These are phyloP conservation scores for Lathyrus oleraceus DNA, from an alignment of 306 rosid genomes.

Conservation along the genomic window DNA sequence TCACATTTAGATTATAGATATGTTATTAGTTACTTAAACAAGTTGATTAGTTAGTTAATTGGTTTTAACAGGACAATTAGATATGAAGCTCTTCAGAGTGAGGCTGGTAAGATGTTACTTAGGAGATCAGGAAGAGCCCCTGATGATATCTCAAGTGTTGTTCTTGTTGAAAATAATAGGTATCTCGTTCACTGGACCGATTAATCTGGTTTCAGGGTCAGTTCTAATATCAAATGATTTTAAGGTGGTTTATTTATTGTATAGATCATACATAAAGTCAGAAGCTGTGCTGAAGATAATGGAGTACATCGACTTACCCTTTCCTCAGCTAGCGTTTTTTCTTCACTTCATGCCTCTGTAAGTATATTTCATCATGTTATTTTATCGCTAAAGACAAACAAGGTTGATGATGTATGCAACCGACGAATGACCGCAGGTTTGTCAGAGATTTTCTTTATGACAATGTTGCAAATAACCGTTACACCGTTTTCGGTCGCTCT, in stretches of 20 bases:
- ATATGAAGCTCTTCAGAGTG: conserved; percentile 91
- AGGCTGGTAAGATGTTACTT: conserved; percentile 77
- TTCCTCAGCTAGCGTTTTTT: conserved; percentile 76
- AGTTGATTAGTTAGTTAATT: too few species aligned
- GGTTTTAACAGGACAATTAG: conserved; percentile 64
- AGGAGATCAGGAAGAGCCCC: conserved; percentile 94
- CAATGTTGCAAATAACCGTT: conserved; percentile 93
- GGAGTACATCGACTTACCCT: conserved; percentile 83
- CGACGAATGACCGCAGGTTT: conserved; percentile 58
- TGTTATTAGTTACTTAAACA: too few species aligned
- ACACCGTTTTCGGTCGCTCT: conserved; percentile 74
- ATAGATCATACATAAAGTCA: conserved; percentile 76
- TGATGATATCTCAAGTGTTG: conserved; percentile 95
- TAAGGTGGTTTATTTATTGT: conserved; percentile 41
- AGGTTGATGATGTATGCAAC: conserved; percentile 15
- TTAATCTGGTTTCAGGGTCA: too few species aligned
- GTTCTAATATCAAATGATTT: too few species aligned
- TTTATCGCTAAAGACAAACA: conserved; percentile 19
- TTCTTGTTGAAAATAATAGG: conserved; percentile 83
- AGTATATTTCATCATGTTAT: conserved; percentile 33
- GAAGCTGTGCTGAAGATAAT: conserved; percentile 93
- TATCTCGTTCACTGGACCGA: too few species aligned
- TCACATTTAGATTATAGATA: not conserved
- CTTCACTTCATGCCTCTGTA: conserved; percentile 79
- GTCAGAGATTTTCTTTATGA: conserved; percentile 74